These are phyloP conservation scores for Echeveria elegans DNA, from an alignment of 164 flowering plant genomes.

Conservation along the genomic window DNA sequence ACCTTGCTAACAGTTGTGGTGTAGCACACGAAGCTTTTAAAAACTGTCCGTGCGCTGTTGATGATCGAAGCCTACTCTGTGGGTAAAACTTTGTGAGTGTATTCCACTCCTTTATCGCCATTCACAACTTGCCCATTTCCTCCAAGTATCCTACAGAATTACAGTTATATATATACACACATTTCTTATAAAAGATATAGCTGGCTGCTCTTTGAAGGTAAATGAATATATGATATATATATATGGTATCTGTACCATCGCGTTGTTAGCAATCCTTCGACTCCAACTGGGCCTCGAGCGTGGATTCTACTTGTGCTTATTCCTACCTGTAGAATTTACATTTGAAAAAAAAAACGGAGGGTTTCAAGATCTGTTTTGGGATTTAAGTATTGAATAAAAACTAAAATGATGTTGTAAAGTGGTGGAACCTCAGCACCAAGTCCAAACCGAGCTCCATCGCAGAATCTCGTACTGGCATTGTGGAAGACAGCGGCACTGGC, in stretches of 20 bases:
- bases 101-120: conserved; percentile 70
- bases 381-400: neutral
- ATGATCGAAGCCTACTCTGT: neutral
- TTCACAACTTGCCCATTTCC: conserved; percentile 90
- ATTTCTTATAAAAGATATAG: too few species aligned
- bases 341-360: conserved; percentile 9
- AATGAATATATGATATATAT: neutral
- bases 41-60: neutral
- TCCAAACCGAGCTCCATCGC: conserved; percentile 97
- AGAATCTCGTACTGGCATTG: conserved; percentile 96
- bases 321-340: conserved; percentile 56
- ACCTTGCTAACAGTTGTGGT: too few species aligned
- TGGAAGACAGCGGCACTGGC: conserved; percentile 97
- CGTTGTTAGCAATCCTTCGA: conserved; percentile 89
- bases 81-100: conserved; percentile 68
- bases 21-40: neutral
- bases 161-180: too few species aligned
- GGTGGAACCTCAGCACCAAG: conserved; percentile 89
- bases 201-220: too few species aligned
- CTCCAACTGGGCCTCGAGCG: conserved; percentile 99
- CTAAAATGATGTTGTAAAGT: conserved; percentile 15
- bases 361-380: neutral
- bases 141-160: conserved; percentile 61
- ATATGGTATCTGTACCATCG: conserved; percentile 46
- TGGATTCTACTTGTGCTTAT: conserved; percentile 95